These are phyloP conservation scores for Leishmania braziliensis DNA, from an alignment of 208 protist genomes.

Conservation along the genomic window DNA sequence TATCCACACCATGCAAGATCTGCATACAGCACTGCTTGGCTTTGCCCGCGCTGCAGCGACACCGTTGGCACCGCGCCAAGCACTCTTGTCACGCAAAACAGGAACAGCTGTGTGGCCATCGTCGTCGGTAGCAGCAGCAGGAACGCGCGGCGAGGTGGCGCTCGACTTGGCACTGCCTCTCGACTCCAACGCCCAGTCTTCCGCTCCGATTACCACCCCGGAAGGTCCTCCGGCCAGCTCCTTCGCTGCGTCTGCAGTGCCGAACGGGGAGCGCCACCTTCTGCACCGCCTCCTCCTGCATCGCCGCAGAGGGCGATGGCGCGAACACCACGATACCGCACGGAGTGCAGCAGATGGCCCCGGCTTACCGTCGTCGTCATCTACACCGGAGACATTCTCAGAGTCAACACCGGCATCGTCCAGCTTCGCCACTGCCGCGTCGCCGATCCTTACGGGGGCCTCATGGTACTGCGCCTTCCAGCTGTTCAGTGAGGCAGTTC, in stretches of 20 bases:
- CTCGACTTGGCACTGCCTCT: background rate
- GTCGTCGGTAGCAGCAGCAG: conserved; percentile 1
- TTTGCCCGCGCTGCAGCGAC: conserved; percentile 19
- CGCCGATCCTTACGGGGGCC: background rate
- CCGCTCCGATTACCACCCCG: background rate
- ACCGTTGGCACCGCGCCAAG: background rate
- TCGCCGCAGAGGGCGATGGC: conserved; percentile 11
- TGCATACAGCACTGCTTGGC: conserved; percentile 25
- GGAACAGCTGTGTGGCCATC: background rate
- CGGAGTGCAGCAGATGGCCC: too few relatives aligned
- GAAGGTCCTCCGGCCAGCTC: background rate
- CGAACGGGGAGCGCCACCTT: conserved; percentile 9
- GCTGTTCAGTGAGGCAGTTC: conserved; percentile 60
- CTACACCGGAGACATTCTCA: background rate
- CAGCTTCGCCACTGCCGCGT: background rate
- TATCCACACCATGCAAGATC: conserved; percentile 23
- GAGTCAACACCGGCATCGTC: background rate
- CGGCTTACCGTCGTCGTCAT: background rate
- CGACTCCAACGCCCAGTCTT: background rate
- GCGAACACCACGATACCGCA: background rate
- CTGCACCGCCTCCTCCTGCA: conserved; percentile 27
- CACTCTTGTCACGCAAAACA: background rate
- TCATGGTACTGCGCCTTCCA: conserved; percentile 53
- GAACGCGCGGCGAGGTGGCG: background rate
- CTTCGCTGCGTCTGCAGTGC: background rate